phyloP scores from a whole-genome alignment of 257 asterid species.

The Solanum gracilifrons region DNA sequence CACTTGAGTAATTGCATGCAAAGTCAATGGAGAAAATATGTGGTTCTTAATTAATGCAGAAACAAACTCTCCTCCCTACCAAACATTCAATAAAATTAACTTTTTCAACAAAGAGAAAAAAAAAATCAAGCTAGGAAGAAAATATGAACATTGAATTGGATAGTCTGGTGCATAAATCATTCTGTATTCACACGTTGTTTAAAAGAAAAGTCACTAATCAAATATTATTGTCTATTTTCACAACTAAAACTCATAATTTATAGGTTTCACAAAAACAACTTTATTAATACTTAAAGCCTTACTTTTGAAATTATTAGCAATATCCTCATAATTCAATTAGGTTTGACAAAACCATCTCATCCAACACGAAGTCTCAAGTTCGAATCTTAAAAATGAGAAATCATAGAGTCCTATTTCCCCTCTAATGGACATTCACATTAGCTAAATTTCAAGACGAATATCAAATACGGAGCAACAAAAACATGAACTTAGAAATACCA shows the following conservation, averaged over 20 bases:
- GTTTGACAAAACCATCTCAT: not conserved
- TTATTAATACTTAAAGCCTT: not conserved
- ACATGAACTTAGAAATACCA: not conserved
- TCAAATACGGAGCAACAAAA: not conserved
- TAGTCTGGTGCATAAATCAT: not conserved
- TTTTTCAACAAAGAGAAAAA: not conserved
- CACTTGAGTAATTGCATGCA: not conserved
- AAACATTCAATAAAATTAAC: not conserved
- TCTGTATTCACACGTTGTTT: not conserved
- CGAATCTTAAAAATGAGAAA: not conserved
- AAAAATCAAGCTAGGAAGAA: not conserved
- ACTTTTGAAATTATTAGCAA: not conserved
- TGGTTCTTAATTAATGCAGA: not conserved
- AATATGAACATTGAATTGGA: not conserved
- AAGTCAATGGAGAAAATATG: not conserved
- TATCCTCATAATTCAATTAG: not conserved
- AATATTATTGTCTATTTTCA: not conserved
- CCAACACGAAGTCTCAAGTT: not conserved
- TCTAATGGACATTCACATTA: not conserved
- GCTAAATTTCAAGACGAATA: not conserved
- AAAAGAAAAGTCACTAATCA: not conserved
- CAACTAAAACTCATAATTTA: not conserved
- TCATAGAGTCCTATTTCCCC: fast-evolving
- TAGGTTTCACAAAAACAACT: not conserved
- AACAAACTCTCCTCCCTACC: not conserved